A percentile compares a stretch with the other conserved stretches of the same genome.
Evolutionary conservation across 345 rosid genomes (phyloP).

Genomic region (Ricinus communis): DNA sequence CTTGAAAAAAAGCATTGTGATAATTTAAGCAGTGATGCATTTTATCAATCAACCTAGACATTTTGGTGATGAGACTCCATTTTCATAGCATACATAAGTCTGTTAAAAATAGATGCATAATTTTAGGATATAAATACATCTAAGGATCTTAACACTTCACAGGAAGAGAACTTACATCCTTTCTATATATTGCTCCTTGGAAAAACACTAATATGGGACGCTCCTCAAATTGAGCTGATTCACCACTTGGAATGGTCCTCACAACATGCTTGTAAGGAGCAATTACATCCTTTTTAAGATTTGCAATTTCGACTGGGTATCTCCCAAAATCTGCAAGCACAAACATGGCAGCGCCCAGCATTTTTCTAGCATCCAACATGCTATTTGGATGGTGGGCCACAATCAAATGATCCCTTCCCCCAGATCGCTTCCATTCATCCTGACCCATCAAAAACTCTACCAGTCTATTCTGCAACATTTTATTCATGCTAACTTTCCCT

Average conservation of each 20-base stretch:
- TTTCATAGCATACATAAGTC: slow-evolving; percentile 6
- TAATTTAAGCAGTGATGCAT: not conserved
- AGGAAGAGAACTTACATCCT: slow-evolving; percentile 64
- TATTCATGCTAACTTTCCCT: slow-evolving; percentile 52
- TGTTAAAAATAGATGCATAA: not conserved
- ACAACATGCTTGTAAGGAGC: slow-evolving; percentile 91
- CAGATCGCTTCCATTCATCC: slow-evolving; percentile 29
- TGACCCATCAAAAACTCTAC: slow-evolving; percentile 25
- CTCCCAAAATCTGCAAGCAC: slow-evolving; percentile 95
- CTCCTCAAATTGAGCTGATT: slow-evolving; percentile 61
- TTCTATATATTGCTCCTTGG: slow-evolving; percentile 89
- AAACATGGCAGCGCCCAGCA: slow-evolving; percentile 78
- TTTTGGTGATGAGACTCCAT: not conserved
- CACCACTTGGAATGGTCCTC: slow-evolving; percentile 41
- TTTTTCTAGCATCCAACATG: slow-evolving; percentile 33
- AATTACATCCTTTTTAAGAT: slow-evolving; percentile 68
- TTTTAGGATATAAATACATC: not conserved
- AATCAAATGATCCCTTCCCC: slow-evolving; percentile 31
- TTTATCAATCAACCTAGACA: not conserved
- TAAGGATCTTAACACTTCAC: too few species aligned
- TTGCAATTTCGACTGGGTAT: slow-evolving; percentile 66
- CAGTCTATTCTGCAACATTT: slow-evolving; percentile 63
- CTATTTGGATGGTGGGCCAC: slow-evolving; percentile 84
- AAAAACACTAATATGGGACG: slow-evolving; percentile 73
- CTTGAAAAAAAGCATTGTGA: not conserved